A percentile compares a stretch with the other conserved stretches of the same genome.
These are phyloP conservation scores for Quercus ilex DNA, from an alignment of 306 rosid genomes.

Conservation along the genomic window DNA sequence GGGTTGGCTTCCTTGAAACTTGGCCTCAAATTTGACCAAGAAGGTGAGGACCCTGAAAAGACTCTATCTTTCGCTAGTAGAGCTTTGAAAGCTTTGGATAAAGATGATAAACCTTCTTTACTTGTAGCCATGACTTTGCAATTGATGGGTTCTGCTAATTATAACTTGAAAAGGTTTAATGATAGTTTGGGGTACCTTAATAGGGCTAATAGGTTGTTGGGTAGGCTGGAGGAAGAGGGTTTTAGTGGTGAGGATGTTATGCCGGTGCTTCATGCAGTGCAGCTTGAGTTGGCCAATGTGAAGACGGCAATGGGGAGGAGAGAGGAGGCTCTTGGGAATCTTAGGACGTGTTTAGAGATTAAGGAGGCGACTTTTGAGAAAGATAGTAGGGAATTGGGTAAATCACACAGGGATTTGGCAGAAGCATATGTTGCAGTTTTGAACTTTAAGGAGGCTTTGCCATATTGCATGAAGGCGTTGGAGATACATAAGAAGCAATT, in stretches of 20 bases:
- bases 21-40: constrained; percentile 82
- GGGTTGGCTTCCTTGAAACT: constrained; percentile 78
- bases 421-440: constrained; percentile 74
- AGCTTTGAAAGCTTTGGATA: constrained; percentile 68
- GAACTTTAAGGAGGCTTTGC: constrained; percentile 74
- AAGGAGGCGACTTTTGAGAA: constrained; percentile 73
- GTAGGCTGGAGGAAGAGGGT: constrained; percentile 62
- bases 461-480: constrained; percentile 73
- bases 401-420: constrained; percentile 66
- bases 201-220: constrained; percentile 67
- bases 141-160: constrained; percentile 70
- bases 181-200: constrained; percentile 84
- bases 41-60: constrained; percentile 82
- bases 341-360: constrained; percentile 76
- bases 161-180: constrained; percentile 63
- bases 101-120: constrained; percentile 48
- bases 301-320: constrained; percentile 91
- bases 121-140: constrained; percentile 82
- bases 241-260: constrained; percentile 46
- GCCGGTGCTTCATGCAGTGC: constrained; percentile 90
- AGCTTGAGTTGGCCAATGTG: constrained; percentile 72
- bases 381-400: constrained; percentile 68
- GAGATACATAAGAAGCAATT: constrained; percentile 59
- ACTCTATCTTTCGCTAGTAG: constrained; percentile 59
- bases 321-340: constrained; percentile 83